Evolutionary conservation across 2,329 filamentous ascomycete species (phyloP), one percentile per base, ranked within the genome.

Genomic region (Geosmithia putterillii): DNA sequence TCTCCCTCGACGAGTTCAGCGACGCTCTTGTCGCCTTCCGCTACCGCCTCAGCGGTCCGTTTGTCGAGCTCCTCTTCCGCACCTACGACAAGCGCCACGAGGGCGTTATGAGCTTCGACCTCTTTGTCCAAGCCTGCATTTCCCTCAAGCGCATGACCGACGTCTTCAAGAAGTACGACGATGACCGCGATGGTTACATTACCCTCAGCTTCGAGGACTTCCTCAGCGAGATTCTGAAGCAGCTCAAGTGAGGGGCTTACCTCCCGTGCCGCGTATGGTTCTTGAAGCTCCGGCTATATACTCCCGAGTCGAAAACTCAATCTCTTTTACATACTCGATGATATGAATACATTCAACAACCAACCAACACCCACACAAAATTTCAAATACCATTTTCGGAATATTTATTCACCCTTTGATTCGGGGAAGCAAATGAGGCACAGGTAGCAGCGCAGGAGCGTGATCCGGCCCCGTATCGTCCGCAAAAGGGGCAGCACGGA

Each of bases 141-240:
- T 88, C 81, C 54, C 71, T 98, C 55, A 95, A 96, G 75, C 77
- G 92, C 53, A 96, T 98, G 90, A 98, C 92, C 47, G 92, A 98
- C 62, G 88, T 95, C 22, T 98, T 98, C 62, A 98, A 98, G 73
- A 90, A 89, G 65, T 98, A 96, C 61, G 92, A 98, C 54, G 86
- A 94, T 55, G 92, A 98, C 62, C 78, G 92, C 37, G 92, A 96
- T 64, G 92, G 92, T 2, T 96, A 89, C 60, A 86, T 89, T 52
- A 89, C 83, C 4, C 64, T 89, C 43, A 86, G 81, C 58, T 89
- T 89, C 54, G 83, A 88, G 65, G 83, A 88, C 54, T 88, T 88
- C 59, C 65, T 88, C 57, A 81, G 79, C 34, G 82, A 79, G 64
- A 79, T 79, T 49, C 52, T 80, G 50, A 74, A 74, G 58, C 76